These are phyloP conservation scores for Xylariales sp. DNA, from an alignment of 2,329 filamentous ascomycete genomes.

Conservation along the genomic window DNA sequence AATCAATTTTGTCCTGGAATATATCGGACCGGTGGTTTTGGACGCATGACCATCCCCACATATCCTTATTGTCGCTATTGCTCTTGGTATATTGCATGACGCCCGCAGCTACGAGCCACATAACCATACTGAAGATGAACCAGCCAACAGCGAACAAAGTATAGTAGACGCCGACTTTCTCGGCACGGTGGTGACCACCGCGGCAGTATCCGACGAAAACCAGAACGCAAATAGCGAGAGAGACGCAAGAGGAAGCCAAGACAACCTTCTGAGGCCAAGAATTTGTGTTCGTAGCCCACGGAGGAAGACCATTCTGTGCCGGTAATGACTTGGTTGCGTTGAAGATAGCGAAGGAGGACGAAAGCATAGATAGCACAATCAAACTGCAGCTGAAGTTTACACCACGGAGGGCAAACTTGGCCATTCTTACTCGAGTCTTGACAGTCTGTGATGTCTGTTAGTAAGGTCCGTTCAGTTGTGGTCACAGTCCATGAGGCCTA, in stretches of 20 bases:
- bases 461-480: no score
- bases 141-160: slow-evolving; percentile 88
- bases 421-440: slow-evolving; percentile 84
- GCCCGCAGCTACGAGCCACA: slow-evolving; percentile 86
- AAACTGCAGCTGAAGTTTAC: slow-evolving; percentile 97
- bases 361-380: slow-evolving; percentile 87
- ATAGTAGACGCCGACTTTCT: slow-evolving; percentile 94
- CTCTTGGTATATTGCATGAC: slow-evolving; percentile 75
- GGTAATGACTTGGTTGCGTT: slow-evolving; percentile 75
- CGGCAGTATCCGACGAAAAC: slow-evolving; percentile 85
- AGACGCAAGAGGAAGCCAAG: slow-evolving; percentile 73
- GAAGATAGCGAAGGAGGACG: slow-evolving; percentile 87
- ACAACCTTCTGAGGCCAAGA: slow-evolving; percentile 88
- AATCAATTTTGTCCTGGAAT: slow-evolving; percentile 78
- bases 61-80: slow-evolving; percentile 72
- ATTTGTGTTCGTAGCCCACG: slow-evolving; percentile 77
- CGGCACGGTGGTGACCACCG: slow-evolving; percentile 81
- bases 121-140: slow-evolving; percentile 87
- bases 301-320: slow-evolving; percentile 70
- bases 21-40: slow-evolving; percentile 76
- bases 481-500: no score
- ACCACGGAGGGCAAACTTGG: slow-evolving; percentile 90
- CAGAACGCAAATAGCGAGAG: slow-evolving; percentile 70
- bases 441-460: slow-evolving; percentile 62
- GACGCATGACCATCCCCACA: slow-evolving; percentile 98